A percentile compares a stretch with the other conserved stretches of the same genome.
Conservation (phyloP, 108 stramenopile genomes). For the Cyclotella distinguenda region DNA sequence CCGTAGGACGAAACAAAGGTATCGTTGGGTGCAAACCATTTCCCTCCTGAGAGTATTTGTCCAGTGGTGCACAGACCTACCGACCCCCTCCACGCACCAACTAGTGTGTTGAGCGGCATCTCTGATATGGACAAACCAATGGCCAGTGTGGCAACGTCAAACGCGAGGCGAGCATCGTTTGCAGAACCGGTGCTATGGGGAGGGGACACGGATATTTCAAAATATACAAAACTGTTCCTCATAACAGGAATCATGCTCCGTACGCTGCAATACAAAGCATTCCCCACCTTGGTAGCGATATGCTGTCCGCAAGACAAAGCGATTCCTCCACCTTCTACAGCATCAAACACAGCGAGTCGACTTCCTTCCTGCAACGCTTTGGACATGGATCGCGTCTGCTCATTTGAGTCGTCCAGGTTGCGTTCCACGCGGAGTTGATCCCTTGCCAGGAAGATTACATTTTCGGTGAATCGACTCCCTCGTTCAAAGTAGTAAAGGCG, state of each 20-base stretch:
- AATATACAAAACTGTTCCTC: constrained; percentile 92
- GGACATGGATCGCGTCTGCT: constrained; percentile 86
- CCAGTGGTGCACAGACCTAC: constrained; percentile 93
- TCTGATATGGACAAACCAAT: constrained; percentile 93
- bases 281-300: constrained; percentile 89
- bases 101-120: constrained; percentile 94
- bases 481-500: constrained; percentile 84
- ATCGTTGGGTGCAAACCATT: constrained; percentile 77
- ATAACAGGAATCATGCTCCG: constrained; percentile 91
- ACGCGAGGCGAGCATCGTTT: constrained; percentile 4
- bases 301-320: constrained; percentile 88
- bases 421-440: constrained; percentile 90
- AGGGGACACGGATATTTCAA: constrained; percentile 87
- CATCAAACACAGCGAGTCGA: constrained; percentile 90
- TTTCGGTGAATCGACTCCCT: constrained; percentile 84
- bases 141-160: constrained; percentile 62
- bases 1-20: constrained; percentile 60
- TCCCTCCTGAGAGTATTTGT: constrained; percentile 79
- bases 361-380: constrained; percentile 71
- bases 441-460: constrained; percentile 91
- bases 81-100: constrained; percentile 91
- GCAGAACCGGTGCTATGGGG: constrained; percentile 39
- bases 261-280: constrained; percentile 78
- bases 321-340: constrained; percentile 68
- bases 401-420: constrained; percentile 71